Evolutionary conservation across 176 grass and related monocot species (phyloP), one percentile per base, ranked within the genome.

Genomic region (Bromus sterilis): DNA sequence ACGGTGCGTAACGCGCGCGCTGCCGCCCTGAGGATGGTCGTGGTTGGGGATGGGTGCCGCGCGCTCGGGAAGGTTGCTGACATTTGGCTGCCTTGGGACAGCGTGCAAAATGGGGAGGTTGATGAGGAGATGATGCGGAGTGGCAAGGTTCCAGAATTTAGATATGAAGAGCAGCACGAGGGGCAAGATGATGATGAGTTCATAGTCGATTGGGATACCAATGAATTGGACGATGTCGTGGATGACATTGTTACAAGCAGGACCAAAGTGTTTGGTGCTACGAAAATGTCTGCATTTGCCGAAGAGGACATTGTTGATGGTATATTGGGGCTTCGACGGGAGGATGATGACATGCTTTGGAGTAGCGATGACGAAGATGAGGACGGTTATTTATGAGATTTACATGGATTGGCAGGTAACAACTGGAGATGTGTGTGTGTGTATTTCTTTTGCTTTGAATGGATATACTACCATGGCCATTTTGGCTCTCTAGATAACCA

Each of bases 21-120:
- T 60, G 86, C 95, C 3, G 88, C 89, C 16, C 59, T 98, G 75
- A 84, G 88, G 75, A 98, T 93, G 7, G 86, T 89, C 4, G 95
- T 98, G 78, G 71, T 95, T 48, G 92, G 95, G 11, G 95, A 98
- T 2, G 88, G 70, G 8, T 87, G 85, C 65, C 91, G 58, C 3
- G 86, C 86, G 7, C 86, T 98, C 3, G 84, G 92, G 9, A 77
- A 66, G 36, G 81, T 83, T 40, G 90, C 95, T 43, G 90, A 95
- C 63, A 87, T 98, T 78, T 94, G 95, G 95, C 75, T 98, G 60
- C 88, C 95, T 71, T 94, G 95, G 95, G 83, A 85, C 18, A 68
- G 74, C 9, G 92, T 98, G 2, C 90, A 95, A 79, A 95, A 84
- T 43, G 95, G 95, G 71, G 81, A 95, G 49, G 83, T 98, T 61